Conservation (phyloP, 768 basidiomycete genomes). For the Tricholoma hemisulphureum region DNA sequence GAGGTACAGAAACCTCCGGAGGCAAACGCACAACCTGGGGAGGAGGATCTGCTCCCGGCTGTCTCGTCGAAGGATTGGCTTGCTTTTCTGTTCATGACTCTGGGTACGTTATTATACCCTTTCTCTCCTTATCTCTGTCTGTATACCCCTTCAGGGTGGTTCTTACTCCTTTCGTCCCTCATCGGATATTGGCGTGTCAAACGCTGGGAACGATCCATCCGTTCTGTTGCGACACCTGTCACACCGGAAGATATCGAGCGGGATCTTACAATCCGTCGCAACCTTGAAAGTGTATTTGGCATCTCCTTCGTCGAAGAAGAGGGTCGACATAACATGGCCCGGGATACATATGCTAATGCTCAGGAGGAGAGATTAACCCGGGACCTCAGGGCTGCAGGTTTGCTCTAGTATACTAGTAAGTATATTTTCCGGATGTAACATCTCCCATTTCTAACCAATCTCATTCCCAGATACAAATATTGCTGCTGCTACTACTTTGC, state of each 20-base stretch:
- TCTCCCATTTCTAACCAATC: too few species aligned
- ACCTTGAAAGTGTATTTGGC: conserved; percentile 53
- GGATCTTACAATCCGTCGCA: conserved; percentile 50
- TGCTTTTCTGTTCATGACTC: conserved; percentile 86
- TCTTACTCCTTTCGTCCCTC: conserved; percentile 80
- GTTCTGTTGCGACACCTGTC: conserved; percentile 38
- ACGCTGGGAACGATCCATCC: conserved; percentile 76
- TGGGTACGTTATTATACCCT: conserved; percentile 47
- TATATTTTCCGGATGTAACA: not conserved
- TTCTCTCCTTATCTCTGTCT: not conserved
- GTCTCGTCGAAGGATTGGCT: conserved; percentile 79
- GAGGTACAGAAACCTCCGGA: not conserved
- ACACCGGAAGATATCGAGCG: conserved; percentile 49
- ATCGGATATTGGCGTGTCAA: conserved; percentile 84
- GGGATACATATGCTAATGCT: conserved; percentile 27
- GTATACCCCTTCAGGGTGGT: conserved; percentile 63
- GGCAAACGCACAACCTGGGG: conserved; percentile 30
- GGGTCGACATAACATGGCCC: conserved; percentile 16
- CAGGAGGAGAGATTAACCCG: conserved; percentile 47
- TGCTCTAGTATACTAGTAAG: not conserved
- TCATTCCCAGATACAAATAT: not conserved
- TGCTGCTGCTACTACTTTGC: not conserved
- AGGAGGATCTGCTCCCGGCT: conserved; percentile 28
- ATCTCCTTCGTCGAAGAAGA: conserved; percentile 38
- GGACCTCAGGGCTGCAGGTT: conserved; percentile 55